Percentiles rank a stretch among this genome's conserved stretches.
These are phyloP conservation scores for Penicillium sp. DNA, from an alignment of 2,329 filamentous ascomycete species.

Conservation along the genomic window DNA sequence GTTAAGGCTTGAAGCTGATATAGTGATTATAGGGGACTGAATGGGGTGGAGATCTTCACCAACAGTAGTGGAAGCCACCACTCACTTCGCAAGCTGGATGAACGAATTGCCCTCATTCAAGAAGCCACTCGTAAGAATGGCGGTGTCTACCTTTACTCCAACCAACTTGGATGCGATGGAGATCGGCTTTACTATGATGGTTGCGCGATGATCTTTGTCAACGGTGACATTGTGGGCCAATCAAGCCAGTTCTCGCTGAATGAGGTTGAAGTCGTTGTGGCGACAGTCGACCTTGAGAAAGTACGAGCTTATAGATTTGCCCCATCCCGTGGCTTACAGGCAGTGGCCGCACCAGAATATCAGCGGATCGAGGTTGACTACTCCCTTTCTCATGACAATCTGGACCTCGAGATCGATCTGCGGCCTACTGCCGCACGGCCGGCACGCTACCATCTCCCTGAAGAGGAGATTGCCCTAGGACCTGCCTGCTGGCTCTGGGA, in stretches of 20 bases:
- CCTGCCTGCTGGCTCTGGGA: conserved; percentile 65
- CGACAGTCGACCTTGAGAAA: conserved; percentile 70
- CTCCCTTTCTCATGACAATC: conserved; percentile 39
- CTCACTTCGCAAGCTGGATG: conserved; percentile 66
- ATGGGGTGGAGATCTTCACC: conserved; percentile 68
- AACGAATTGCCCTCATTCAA: conserved; percentile 63
- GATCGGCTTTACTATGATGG: conserved; percentile 63
- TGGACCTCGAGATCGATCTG: conserved; percentile 42
- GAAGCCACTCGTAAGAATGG: conserved; percentile 55
- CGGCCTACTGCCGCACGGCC: conserved; percentile 47
- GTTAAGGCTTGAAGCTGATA: background rate
- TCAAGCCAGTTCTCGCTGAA: conserved; percentile 65
- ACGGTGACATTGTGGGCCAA: conserved; percentile 64
- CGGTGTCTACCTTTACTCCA: conserved; percentile 10
- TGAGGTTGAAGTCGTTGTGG: conserved; percentile 67
- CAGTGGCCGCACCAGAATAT: conserved; percentile 30
- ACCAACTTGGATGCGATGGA: conserved; percentile 48
- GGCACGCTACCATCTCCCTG: conserved; percentile 59
- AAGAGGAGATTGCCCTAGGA: conserved; percentile 67
- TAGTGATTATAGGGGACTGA: conserved; percentile 1
- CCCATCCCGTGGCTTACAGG: conserved; percentile 35
- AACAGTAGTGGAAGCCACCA: conserved; percentile 71
- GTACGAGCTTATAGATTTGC: conserved; percentile 40
- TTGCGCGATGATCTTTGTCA: conserved; percentile 64
- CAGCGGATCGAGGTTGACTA: conserved; percentile 41